Evolutionary conservation across 78 protist genomes (phyloP), one percentile per base, ranked within the genome.

Genomic region (Dictyostelium firmibasis): DNA sequence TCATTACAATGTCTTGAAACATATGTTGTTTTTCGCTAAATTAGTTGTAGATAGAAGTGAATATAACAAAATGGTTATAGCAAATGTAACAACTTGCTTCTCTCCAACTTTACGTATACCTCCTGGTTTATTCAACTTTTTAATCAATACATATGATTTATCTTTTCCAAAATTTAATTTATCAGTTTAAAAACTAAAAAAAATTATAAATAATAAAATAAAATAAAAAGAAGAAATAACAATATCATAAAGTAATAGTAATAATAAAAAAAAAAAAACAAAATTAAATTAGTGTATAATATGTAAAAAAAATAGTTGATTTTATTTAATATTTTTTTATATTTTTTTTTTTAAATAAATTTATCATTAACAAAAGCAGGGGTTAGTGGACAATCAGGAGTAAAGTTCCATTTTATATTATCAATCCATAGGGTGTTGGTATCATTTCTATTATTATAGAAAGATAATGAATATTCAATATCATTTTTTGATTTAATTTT

Each of bases 11-110:
- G 67, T 89, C 23, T 69, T 89, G 25, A 89, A 89, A 70, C 94
- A 89, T 47, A 89, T 89, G 87, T 79, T 89, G 9, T 23, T 60
- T 67, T 89, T 89, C 44, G 94, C 94, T 0, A 89, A 89, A 67
- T 25, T 62, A 31, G 94, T 89, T 2, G 62, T 75, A 2, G 94
- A 89, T n/a, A 69, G 83, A 16, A 64, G 83, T 31, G 94, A 89
- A 41, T 64, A 44, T 33, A 89, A 89, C 60, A 89, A 89, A 62
- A 89, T 89, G 94, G 94, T 78, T 13, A 43, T 89, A 16, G 86
- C 87, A 41, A 89, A 89, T 70, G 94, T 89, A 4, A 89, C 94
- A n/a, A 89, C 94, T 41, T 89, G 94, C 50, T 89, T 89, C 57
- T 50, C 94, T 1, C 94, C 84, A 43, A 64, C 94, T 29, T 67